These are phyloP conservation scores for Lyophyllum semitale DNA, from an alignment of 768 basidiomycete genomes.

Conservation along the genomic window DNA sequence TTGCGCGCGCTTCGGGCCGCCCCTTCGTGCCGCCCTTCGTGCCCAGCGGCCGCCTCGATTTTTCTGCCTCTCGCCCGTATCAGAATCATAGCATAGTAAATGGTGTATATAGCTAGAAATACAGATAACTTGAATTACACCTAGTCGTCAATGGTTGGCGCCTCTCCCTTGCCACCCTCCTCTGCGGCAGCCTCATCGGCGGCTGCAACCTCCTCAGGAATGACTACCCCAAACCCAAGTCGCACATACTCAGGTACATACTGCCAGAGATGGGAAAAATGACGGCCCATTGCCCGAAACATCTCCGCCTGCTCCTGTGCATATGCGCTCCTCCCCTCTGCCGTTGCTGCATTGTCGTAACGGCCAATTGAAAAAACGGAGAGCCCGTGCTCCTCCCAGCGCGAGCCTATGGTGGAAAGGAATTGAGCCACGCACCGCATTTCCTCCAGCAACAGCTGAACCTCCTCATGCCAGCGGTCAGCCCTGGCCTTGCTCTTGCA, in stretches of 20 bases:
- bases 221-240: background rate
- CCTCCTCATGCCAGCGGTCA: background rate
- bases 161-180: too few relatives aligned
- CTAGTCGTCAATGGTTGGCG: too few relatives aligned
- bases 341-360: background rate
- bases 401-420: background rate
- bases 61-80: too few relatives aligned
- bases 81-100: too few relatives aligned
- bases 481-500: conserved; percentile 8
- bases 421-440: background rate
- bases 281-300: background rate
- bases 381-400: background rate
- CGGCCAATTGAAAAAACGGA: background rate
- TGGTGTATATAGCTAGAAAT: too few relatives aligned
- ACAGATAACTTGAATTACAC: too few relatives aligned
- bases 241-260: background rate
- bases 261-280: background rate
- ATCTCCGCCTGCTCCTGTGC: background rate
- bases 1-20: too few relatives aligned
- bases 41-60: too few relatives aligned
- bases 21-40: too few relatives aligned
- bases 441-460: background rate
- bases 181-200: too few relatives aligned
- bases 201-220: too few relatives aligned
- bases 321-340: background rate